Percentiles rank a stretch among this genome's conserved stretches.
Conservation (phyloP, 345 rosid species). For the Citrus australasica region DNA sequence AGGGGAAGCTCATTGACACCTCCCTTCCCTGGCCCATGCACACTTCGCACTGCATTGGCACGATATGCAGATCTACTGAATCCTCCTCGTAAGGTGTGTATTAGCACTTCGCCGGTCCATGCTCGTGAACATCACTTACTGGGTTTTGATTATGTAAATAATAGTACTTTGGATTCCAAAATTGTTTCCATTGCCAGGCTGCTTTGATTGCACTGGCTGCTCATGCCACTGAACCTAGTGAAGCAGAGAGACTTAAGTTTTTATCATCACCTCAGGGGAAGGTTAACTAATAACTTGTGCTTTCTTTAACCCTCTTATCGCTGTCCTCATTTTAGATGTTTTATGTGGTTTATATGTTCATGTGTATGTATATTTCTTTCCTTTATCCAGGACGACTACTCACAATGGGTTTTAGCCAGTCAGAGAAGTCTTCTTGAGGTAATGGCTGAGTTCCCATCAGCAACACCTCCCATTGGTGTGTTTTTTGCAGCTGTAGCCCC, state of each 20-base stretch:
- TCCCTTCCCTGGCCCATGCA: conserved; percentile 82
- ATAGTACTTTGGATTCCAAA: background rate
- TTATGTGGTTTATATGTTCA: background rate
- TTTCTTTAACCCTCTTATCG: background rate
- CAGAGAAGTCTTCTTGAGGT: conserved; percentile 98
- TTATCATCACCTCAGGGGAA: conserved; percentile 68
- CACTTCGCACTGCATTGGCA: conserved; percentile 61
- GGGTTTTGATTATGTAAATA: background rate
- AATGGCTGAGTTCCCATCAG: conserved; percentile 92
- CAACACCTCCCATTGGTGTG: conserved; percentile 89
- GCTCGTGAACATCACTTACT: background rate
- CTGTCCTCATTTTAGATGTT: background rate
- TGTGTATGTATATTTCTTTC: background rate
- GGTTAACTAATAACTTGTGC: conserved; percentile 32
- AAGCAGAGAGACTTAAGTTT: conserved; percentile 56
- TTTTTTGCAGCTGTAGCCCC: conserved; percentile 97
- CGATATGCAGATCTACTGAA: conserved; percentile 69
- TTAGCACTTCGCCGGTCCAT: conserved; percentile 6
- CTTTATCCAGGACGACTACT: conserved; percentile 74
- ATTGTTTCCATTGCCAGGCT: conserved; percentile 43
- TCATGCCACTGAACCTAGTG: conserved; percentile 81
- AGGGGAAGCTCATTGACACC: conserved; percentile 71
- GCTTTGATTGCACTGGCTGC: conserved; percentile 88
- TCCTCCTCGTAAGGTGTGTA: conserved; percentile 76
- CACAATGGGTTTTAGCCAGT: conserved; percentile 77